These are phyloP conservation scores for Ceratocystis papillata DNA, from an alignment of 2,329 filamentous ascomycete genomes.

Conservation along the genomic window DNA sequence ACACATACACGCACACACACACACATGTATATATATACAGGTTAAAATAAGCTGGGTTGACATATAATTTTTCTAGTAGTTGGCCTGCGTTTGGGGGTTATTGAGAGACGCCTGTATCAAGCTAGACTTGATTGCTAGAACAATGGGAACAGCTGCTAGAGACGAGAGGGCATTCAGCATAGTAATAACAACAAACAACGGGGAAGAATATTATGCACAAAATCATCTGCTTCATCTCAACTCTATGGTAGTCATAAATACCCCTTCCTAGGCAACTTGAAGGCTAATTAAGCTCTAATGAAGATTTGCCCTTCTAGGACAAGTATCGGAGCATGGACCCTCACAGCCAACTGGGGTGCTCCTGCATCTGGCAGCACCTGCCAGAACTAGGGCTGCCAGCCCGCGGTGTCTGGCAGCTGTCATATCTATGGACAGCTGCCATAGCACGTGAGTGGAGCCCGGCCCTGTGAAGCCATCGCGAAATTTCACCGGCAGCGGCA, in stretches of 20 bases:
- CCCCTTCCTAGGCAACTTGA: not conserved
- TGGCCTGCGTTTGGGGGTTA: too few relatives aligned
- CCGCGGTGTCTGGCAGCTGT: not conserved
- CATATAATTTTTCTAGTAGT: too few relatives aligned
- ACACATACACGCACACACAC: too few relatives aligned
- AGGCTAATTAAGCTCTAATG: slow-evolving; percentile 1
- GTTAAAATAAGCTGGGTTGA: too few relatives aligned
- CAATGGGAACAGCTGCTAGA: too few relatives aligned
- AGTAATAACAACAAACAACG: too few relatives aligned
- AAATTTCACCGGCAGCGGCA: slow-evolving; percentile 21
- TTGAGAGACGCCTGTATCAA: too few relatives aligned
- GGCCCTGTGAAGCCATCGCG: slow-evolving; percentile 20
- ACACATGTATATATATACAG: too few relatives aligned
- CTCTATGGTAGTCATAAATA: not conserved
- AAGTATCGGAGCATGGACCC: slow-evolving; percentile 6
- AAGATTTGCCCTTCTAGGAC: not conserved
- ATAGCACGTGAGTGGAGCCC: slow-evolving; percentile 22
- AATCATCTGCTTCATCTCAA: not conserved
- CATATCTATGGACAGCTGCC: slow-evolving; percentile 17
- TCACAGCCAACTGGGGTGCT: too few relatives aligned
- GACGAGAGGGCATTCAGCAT: too few relatives aligned
- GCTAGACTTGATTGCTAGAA: too few relatives aligned
- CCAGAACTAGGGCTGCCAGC: not conserved
- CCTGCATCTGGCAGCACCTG: not conserved
- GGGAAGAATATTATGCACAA: too few relatives aligned